Evolutionary conservation across 805 yeast species (phyloP).

Genomic region (Yarrowia divulgata): DNA sequence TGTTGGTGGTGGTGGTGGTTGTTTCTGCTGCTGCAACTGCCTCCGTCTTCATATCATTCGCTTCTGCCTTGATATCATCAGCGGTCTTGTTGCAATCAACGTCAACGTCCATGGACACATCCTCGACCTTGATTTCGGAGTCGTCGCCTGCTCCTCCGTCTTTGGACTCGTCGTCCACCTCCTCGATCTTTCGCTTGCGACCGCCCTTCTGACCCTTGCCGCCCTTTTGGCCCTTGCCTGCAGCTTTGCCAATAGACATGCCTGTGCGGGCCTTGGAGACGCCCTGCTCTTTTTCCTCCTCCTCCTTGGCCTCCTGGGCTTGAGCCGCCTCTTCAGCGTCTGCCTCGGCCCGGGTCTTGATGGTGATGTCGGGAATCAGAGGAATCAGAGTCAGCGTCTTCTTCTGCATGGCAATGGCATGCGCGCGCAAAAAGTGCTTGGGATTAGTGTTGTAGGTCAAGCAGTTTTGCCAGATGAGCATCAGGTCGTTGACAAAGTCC

Average conservation of each 20-base stretch:
- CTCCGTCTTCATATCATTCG: conserved; percentile 1
- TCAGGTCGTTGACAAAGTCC: conserved; percentile 92
- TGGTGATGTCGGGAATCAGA: conserved; percentile 84
- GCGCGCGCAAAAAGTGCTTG: conserved; percentile 84
- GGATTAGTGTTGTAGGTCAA: conserved; percentile 94
- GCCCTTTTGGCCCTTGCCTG: conserved; percentile 44
- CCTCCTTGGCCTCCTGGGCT: conserved; percentile 41
- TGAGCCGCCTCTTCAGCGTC: conserved; percentile 51
- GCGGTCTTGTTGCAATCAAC: neutral
- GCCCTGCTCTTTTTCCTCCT: conserved; percentile 41
- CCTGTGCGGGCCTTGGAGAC: conserved; percentile 50
- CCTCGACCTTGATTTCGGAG: conserved; percentile 15
- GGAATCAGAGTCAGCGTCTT: conserved; percentile 78
- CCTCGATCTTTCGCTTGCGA: conserved; percentile 46
- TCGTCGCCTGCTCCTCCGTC: conserved; percentile 4
- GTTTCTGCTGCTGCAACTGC: neutral
- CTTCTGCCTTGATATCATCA: neutral
- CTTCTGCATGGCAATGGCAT: conserved; percentile 96
- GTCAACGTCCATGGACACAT: conserved; percentile 11
- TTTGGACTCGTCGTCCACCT: conserved; percentile 41
- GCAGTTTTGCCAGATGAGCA: conserved; percentile 96
- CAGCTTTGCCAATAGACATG: conserved; percentile 36
- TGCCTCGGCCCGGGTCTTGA: conserved; percentile 60
- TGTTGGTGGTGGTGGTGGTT: neutral
- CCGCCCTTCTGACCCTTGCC: conserved; percentile 47